These are phyloP conservation scores for Oryza coarctata DNA, from an alignment of 176 grass and related monocot genomes.

Conservation along the genomic window DNA sequence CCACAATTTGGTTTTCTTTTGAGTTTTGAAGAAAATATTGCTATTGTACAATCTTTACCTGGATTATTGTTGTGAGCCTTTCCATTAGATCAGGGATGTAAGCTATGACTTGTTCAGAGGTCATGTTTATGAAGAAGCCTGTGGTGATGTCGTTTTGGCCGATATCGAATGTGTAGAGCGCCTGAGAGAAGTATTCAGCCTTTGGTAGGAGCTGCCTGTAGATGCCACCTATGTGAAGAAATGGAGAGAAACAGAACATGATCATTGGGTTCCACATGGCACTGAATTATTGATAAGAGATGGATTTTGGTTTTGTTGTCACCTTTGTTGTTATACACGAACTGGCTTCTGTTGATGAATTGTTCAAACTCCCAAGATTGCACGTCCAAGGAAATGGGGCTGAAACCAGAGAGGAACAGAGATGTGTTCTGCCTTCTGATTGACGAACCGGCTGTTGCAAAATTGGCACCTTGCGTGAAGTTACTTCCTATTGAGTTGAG, in stretches of 20 bases:
- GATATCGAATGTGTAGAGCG: conserved; percentile 95
- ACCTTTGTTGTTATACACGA: conserved; percentile 58
- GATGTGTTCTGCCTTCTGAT: conserved; percentile 76
- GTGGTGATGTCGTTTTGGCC: conserved; percentile 95
- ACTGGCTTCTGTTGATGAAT: conserved; percentile 74
- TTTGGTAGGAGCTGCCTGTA: conserved; percentile 70
- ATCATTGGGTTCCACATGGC: background rate
- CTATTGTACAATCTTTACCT: conserved; percentile 45
- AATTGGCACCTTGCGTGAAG: conserved; percentile 88
- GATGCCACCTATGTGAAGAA: conserved; percentile 48
- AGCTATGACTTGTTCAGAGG: conserved; percentile 54
- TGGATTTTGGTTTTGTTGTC: background rate
- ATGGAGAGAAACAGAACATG: background rate
- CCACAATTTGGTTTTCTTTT: no score
- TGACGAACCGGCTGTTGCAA: conserved; percentile 83
- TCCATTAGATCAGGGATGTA: conserved; percentile 79
- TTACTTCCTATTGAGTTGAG: conserved; percentile 85
- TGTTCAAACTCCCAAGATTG: conserved; percentile 86
- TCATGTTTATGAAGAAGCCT: conserved; percentile 66
- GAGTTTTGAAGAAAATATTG: background rate
- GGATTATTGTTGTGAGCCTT: conserved; percentile 57
- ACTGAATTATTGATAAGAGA: background rate
- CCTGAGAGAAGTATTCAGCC: conserved; percentile 72
- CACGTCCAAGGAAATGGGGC: conserved; percentile 85
- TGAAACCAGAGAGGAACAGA: conserved; percentile 72